Percentiles rank a stretch among this genome's conserved stretches.
phyloP scores from a whole-genome alignment of 441 rosid genomes.

The Lepidium campestre region DNA sequence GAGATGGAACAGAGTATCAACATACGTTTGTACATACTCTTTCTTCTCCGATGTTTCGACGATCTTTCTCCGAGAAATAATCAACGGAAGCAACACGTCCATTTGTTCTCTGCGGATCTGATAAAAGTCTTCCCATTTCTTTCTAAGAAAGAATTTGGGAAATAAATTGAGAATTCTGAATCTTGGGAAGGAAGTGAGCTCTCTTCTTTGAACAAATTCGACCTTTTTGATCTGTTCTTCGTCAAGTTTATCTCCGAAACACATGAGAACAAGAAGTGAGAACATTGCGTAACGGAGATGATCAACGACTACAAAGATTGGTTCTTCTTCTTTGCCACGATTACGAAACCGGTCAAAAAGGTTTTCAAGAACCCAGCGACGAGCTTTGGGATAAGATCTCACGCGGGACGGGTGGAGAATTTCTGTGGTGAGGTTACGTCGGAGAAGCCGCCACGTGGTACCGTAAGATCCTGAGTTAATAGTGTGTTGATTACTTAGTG shows the following conservation, averaged over 20 bases:
- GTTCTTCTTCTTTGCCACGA: not conserved
- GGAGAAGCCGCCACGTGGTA: conserved; percentile 29
- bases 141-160: conserved; percentile 1
- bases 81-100: conserved; percentile 14
- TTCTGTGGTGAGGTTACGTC: conserved; percentile 27
- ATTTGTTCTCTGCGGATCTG: not conserved
- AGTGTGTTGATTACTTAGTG: conserved; percentile 5
- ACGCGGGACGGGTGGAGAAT: conserved; percentile 24
- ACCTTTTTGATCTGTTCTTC: conserved; percentile 6
- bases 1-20: conserved; percentile 26
- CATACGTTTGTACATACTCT: conserved; percentile 5
- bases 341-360: not conserved
- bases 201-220: not conserved
- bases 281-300: conserved; percentile 20
- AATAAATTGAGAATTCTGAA: not conserved
- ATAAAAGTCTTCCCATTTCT: conserved; percentile 10
- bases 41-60: not conserved
- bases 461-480: conserved; percentile 26
- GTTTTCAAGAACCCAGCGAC: not conserved
- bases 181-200: not conserved
- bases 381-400: conserved; percentile 5
- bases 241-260: conserved; percentile 19
- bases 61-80: conserved; percentile 13
- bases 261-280: conserved; percentile 9
- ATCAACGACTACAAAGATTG: not conserved